Evolutionary conservation across 2,329 filamentous ascomycete genomes (phyloP), one percentile per base, ranked within the genome.

Genomic region (Cladophialophora carrionii): DNA sequence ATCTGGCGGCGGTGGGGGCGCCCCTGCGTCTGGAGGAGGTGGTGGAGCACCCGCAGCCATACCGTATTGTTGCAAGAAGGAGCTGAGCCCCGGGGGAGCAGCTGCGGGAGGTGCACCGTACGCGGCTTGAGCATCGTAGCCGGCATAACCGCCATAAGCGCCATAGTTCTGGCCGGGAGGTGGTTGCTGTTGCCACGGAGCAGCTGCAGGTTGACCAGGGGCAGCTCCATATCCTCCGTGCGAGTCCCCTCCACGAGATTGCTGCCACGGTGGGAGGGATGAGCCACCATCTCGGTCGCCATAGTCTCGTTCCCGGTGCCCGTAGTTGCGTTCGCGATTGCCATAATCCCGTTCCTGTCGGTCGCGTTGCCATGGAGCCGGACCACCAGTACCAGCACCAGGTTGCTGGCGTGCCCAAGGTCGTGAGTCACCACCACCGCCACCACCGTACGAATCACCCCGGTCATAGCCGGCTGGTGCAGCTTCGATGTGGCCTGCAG

Each of bases 401-500:
- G 68, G 65, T 9, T 64, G 64, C 29, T 64, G 65, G 29, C 68
- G 63, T 52, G 68, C 68, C 68, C 68, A 70, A 14, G 68, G 56
- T 74, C 73, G 32, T 90, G 92, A 20, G 92, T 91, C 90, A 17
- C 57, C 57, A 12, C 57, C 52, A 9, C 63, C 65, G n/a, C 62
- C 65, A 24, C 46, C 61, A 6, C 62, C 57, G 49, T 70, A 70
- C n/a, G 65, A 66, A 37, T 68, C 66, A 31, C 75, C 73, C 61
- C 77, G 77, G 55, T 78, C 78, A 51, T 76, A 78, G 41, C 82
- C 83, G 62, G 86, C 87, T 63, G 91, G 90, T 12, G 90, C 91
- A 68, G 89, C 91, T 80, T 96, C 95, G 74, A 99, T 96, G 69
- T 90, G 91, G 70, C 88, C 89, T 71, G 88, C 89, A 43, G 89